phyloP scores from a whole-genome alignment of 176 grass and related monocot species.

The Triticum monococcum region DNA sequence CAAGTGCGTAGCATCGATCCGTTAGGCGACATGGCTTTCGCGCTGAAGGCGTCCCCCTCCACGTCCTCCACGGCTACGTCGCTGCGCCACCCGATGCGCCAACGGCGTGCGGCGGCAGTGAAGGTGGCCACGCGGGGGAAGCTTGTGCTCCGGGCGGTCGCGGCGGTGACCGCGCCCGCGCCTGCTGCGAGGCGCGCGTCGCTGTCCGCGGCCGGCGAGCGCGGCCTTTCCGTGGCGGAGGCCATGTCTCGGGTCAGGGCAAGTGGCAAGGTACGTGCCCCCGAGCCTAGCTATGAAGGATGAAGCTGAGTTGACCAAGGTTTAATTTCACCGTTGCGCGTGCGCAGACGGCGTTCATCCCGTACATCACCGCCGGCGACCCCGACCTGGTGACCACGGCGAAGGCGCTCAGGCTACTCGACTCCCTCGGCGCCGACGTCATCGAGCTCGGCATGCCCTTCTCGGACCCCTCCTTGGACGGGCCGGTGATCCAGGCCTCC shows the following conservation, averaged over 20 bases:
- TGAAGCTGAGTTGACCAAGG: too few relatives aligned
- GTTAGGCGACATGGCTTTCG: too few relatives aligned
- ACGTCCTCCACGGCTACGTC: too few relatives aligned
- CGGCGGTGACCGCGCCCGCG: too few relatives aligned
- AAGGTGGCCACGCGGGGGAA: too few relatives aligned
- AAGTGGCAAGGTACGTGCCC: background rate
- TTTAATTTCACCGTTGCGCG: too few relatives aligned
- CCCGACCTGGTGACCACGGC: conserved; percentile 80
- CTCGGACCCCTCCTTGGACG: conserved; percentile 76
- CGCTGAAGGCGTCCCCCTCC: too few relatives aligned
- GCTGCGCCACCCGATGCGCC: too few relatives aligned
- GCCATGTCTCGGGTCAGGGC: background rate
- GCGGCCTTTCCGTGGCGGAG: background rate
- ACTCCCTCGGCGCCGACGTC: conserved; percentile 71
- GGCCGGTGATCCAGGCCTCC: conserved; percentile 77
- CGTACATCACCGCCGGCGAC: conserved; percentile 87
- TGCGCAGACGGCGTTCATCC: conserved; percentile 52
- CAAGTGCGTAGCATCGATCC: too few relatives aligned
- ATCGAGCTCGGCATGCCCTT: conserved; percentile 86
- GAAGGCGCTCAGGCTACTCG: conserved; percentile 68
- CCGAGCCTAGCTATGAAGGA: background rate
- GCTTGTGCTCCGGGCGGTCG: too few relatives aligned
- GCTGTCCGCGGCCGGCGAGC: background rate
- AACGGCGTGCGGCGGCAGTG: too few relatives aligned
- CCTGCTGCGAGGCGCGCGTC: too few relatives aligned